Conservation (phyloP, 257 asterid species). For the Asclepias syriaca region DNA sequence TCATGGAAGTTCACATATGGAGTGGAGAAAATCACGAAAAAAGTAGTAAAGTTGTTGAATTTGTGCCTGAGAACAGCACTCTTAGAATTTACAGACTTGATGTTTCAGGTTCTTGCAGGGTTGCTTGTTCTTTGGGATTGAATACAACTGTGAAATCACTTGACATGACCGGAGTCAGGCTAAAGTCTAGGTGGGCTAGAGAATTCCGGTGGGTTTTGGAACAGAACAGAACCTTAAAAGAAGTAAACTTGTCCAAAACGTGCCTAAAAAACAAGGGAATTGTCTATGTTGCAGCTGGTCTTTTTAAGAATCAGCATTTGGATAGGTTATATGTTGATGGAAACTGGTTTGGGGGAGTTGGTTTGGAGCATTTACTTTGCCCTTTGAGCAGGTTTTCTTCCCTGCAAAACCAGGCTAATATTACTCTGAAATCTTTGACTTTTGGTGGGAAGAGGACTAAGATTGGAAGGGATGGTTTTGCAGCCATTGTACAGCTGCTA, state of each 20-base stretch:
- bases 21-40: conserved; percentile 29
- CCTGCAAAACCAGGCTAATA: conserved; percentile 70
- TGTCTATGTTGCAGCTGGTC: conserved; percentile 75
- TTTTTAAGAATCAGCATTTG: conserved; percentile 60
- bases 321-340: conserved; percentile 57
- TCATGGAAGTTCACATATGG: conserved; percentile 73
- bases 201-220: conserved; percentile 81
- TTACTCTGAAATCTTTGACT: conserved; percentile 44
- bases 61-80: conserved; percentile 44
- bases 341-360: conserved; percentile 58
- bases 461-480: conserved; percentile 63
- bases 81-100: conserved; percentile 50
- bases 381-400: conserved; percentile 75
- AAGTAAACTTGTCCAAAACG: conserved; percentile 55
- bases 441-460: conserved; percentile 66
- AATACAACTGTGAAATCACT: conserved; percentile 64
- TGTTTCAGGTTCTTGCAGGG: conserved; percentile 48
- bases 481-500: conserved; percentile 59
- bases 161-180: conserved; percentile 62
- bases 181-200: conserved; percentile 73
- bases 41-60: conserved; percentile 52
- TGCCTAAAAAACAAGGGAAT: conserved; percentile 65
- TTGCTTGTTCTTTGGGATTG: conserved; percentile 64
- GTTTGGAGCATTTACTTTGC: conserved; percentile 75
- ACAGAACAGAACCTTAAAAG: conserved; percentile 63